Evolutionary conservation across 805 yeast species (phyloP), one percentile per base, ranked within the genome.

Genomic region (Cyberlindnera amylophila): DNA sequence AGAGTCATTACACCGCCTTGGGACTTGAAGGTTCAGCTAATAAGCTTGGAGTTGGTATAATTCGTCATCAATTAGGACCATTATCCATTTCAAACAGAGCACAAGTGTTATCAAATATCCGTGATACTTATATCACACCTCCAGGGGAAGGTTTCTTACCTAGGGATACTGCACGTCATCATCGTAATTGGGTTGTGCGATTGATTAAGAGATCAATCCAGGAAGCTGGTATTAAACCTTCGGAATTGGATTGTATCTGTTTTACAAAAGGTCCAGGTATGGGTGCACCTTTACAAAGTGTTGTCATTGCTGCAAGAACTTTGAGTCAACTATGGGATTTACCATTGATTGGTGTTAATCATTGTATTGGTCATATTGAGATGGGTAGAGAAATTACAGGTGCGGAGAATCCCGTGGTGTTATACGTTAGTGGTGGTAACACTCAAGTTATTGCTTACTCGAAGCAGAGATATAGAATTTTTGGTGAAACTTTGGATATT

Each of bases 371-470:
- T 1, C 99, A 93, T 63, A 93, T 93, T 47, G 99, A 93, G 62
- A 93, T 93, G 99, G 99, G 99, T 11, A 71, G 99, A 46, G 98
- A 91, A 58, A 91, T 93, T 58, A 93, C 99, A 0, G 95, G 93
- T n/a, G 98, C 98, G 0, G 74, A 72, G n/a, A 91, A 93, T 58
- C 99, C 99, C 0, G 98, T 93, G 37, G 99, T 93, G 9, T 69
- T 93, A 39, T 93, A 93, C 57, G 99, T 93, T 10, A 86, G 96
- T 62, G 99, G 99, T 13, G 99, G 99, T 39, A 93, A 93, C 63
- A 93, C 99, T 2, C 99, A 93, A 62, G 95, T 93, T 16, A 93
- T 93, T 61, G 99, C 99, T 2, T 93, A 93, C 62, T 86, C 96
- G 4, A 85, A 84, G 53, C 96, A 91, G 58, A 64, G 96, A 53